A percentile compares a stretch with the other conserved stretches of the same genome.
Evolutionary conservation across 2,329 filamentous ascomycete genomes (phyloP).

Genomic region (Myotisia sp.): DNA sequence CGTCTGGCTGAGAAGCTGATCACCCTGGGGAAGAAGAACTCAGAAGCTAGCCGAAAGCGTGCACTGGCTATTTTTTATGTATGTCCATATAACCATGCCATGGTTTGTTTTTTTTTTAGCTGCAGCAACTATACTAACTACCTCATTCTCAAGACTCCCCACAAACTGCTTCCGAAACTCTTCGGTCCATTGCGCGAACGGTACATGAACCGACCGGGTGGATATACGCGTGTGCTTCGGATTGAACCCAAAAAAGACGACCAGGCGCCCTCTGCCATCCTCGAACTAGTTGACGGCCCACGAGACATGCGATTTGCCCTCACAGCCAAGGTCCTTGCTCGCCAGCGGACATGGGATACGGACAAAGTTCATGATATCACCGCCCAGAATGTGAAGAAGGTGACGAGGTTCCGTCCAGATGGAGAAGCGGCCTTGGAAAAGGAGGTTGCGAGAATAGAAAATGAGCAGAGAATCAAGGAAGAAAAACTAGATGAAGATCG

Average conservation of each 20-base stretch:
- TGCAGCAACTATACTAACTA: background rate
- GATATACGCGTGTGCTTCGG: slow-evolving; percentile 87
- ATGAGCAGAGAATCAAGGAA: slow-evolving; percentile 1
- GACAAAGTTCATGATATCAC: slow-evolving; percentile 56
- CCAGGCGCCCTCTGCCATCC: slow-evolving; percentile 76
- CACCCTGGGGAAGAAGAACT: slow-evolving; percentile 85
- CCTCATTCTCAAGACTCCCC: slow-evolving; percentile 23
- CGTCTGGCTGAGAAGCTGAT: slow-evolving; percentile 86
- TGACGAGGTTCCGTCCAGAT: slow-evolving; percentile 56
- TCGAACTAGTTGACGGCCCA: slow-evolving; percentile 88
- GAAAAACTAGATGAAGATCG: too few species aligned
- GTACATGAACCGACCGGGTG: slow-evolving; percentile 66
- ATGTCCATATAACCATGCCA: slow-evolving; percentile 36
- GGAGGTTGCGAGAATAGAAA: slow-evolving; percentile 37
- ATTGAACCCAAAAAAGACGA: slow-evolving; percentile 81
- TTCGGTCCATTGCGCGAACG: slow-evolving; percentile 69
- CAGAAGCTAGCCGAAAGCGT: slow-evolving; percentile 58
- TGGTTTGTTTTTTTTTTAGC: background rate
- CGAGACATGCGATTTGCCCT: slow-evolving; percentile 89
- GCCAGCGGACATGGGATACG: slow-evolving; percentile 38
- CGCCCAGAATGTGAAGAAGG: slow-evolving; percentile 64
- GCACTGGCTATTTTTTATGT: slow-evolving; percentile 80
- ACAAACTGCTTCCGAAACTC: slow-evolving; percentile 57
- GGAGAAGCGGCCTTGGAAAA: slow-evolving; percentile 55
- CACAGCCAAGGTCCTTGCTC: slow-evolving; percentile 71